A percentile compares a stretch with the other conserved stretches of the same genome.
Conservation (phyloP, 1,284 basidiomycete species). For the Ustilago shanxiensis region DNA sequence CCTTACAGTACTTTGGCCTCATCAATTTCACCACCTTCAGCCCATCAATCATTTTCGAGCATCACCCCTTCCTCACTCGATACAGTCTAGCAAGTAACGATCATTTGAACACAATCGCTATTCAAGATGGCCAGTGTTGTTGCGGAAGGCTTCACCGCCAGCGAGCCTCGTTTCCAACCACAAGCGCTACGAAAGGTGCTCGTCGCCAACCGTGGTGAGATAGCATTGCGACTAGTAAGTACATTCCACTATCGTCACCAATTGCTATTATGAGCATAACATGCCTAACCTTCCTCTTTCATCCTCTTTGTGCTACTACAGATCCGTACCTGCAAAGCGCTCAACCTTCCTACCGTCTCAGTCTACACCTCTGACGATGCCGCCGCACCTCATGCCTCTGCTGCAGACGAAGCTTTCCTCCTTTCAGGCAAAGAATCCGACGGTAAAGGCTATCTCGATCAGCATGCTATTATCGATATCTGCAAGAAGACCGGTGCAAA, state of each 20-base stretch:
- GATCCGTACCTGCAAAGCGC: constrained; percentile 74
- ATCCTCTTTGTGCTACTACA: background rate
- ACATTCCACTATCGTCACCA: background rate
- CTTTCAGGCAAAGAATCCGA: constrained; percentile 71
- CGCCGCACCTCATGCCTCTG: constrained; percentile 72
- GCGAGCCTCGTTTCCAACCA: constrained; percentile 19
- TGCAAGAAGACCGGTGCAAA: constrained; percentile 18
- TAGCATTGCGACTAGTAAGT: constrained; percentile 74
- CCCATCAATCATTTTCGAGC: background rate
- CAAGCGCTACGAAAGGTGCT: constrained; percentile 22
- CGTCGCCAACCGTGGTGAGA: constrained; percentile 74
- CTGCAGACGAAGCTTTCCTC: constrained; percentile 27
- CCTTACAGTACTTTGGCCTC: background rate
- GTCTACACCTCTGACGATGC: constrained; percentile 75
- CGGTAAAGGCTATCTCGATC: constrained; percentile 60
- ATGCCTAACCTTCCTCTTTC: background rate
- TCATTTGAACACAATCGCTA: background rate
- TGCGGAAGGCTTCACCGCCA: constrained; percentile 22
- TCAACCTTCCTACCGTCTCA: constrained; percentile 74
- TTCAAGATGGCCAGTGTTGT: constrained; percentile 9
- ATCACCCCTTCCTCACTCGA: too few species aligned
- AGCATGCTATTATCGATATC: constrained; percentile 33
- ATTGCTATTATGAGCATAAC: background rate
- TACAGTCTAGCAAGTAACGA: background rate
- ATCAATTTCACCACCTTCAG: background rate